These are phyloP conservation scores for Pseudonitzschia multiseries DNA, from an alignment of 108 stramenopile genomes.

Conservation along the genomic window DNA sequence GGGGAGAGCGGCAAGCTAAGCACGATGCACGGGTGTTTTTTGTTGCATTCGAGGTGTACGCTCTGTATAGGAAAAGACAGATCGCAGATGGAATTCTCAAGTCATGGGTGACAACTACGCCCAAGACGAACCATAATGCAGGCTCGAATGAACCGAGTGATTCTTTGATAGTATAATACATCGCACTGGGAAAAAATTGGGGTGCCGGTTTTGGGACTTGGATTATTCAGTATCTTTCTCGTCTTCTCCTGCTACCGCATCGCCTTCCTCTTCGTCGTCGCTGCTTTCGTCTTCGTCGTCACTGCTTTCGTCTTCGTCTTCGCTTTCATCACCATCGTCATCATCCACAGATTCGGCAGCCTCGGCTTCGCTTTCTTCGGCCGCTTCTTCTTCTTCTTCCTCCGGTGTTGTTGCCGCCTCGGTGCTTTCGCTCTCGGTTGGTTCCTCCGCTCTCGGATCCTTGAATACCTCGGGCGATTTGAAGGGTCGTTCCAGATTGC, in stretches of 20 bases:
- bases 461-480: constrained; percentile 32
- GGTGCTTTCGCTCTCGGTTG: not conserved
- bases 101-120: too few relatives aligned
- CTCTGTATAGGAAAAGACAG: too few relatives aligned
- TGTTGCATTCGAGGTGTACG: too few relatives aligned
- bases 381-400: not conserved
- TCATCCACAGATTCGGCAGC: not conserved
- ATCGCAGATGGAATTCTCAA: too few relatives aligned
- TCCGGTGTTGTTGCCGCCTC: not conserved
- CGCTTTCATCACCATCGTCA: not conserved
- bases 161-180: too few relatives aligned
- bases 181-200: not conserved
- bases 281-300: constrained; percentile 1
- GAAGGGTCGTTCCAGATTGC: constrained; percentile 85
- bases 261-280: not conserved
- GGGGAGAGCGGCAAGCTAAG: not conserved
- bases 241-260: not conserved
- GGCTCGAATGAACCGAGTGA: too few relatives aligned
- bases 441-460: constrained; percentile 3
- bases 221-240: not conserved
- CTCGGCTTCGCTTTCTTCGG: constrained; percentile 2
- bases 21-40: not conserved
- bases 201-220: not conserved
- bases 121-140: too few relatives aligned
- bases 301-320: not conserved